Conservation (phyloP, 768 basidiomycete genomes). For the Mycena alexandri region DNA sequence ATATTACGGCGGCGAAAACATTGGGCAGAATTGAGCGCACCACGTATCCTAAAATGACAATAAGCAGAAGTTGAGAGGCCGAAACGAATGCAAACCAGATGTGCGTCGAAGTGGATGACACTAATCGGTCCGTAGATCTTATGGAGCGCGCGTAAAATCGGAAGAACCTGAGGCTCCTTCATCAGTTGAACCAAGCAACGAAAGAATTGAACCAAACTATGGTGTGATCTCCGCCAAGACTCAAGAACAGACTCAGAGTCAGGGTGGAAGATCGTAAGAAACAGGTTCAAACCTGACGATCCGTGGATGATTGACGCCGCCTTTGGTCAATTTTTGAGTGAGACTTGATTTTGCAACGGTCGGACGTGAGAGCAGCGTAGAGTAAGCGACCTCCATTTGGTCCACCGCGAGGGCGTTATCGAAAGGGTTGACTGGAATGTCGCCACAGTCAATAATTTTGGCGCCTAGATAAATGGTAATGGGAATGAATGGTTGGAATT, state of each 20-base stretch:
- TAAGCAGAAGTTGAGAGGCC: conserved; percentile 48
- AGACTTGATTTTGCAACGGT: conserved; percentile 49
- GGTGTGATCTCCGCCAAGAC: conserved; percentile 91
- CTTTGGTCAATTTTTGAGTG: conserved; percentile 62
- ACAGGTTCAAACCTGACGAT: conserved; percentile 66
- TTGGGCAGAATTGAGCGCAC: conserved; percentile 47
- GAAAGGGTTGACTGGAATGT: conserved; percentile 85
- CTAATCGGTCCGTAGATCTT: conserved; percentile 81
- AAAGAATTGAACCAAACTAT: conserved; percentile 60
- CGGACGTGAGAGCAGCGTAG: conserved; percentile 75
- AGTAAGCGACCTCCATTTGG: conserved; percentile 90
- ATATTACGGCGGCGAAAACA: conserved; percentile 35
- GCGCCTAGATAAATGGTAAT: conserved; percentile 48
- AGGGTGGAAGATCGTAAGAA: conserved; percentile 6
- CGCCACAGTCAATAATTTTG: conserved; percentile 86
- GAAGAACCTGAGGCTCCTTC: conserved; percentile 64
- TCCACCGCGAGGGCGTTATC: conserved; percentile 88
- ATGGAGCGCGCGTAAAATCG: conserved; percentile 84
- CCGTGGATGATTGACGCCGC: conserved; percentile 77
- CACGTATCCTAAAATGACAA: conserved; percentile 51
- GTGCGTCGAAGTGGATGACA: conserved; percentile 87
- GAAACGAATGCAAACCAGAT: conserved; percentile 64
- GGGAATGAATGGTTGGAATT: neutral
- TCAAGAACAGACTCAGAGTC: conserved; percentile 40
- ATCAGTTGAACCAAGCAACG: conserved; percentile 47